Evolutionary conservation across 495 filamentous ascomycete species (phyloP).

Genomic region (Daldinia loculata): DNA sequence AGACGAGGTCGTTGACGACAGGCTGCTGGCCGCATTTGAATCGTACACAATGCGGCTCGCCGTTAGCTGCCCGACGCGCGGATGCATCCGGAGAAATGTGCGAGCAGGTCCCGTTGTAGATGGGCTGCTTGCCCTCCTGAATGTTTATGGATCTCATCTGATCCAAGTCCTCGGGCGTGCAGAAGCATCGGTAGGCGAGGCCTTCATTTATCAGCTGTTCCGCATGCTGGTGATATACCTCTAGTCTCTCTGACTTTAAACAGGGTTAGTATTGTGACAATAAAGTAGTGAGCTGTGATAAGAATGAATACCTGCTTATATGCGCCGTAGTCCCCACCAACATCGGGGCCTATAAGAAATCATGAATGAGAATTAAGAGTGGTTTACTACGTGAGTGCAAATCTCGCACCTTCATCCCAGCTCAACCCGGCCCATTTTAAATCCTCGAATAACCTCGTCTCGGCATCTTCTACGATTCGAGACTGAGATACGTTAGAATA

Average conservation of each 20-base stretch:
- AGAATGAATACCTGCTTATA: conserved; percentile 80
- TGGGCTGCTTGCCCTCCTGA: conserved; percentile 66
- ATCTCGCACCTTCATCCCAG: conserved; percentile 86
- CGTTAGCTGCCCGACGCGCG: conserved; percentile 67
- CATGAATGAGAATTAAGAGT: conserved; percentile 30
- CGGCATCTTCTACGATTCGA: conserved; percentile 72
- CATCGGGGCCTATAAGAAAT: conserved; percentile 69
- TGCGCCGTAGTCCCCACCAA: conserved; percentile 81
- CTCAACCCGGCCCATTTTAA: conserved; percentile 86
- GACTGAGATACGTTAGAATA: conserved; percentile 39
- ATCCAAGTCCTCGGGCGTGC: conserved; percentile 74
- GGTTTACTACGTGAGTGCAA: background rate
- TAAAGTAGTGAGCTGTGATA: background rate
- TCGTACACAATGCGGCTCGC: conserved; percentile 80
- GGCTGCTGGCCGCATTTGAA: conserved; percentile 71
- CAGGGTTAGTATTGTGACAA: conserved; percentile 27
- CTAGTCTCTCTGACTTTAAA: conserved; percentile 77
- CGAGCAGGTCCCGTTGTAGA: conserved; percentile 81
- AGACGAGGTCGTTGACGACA: conserved; percentile 76
- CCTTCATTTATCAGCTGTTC: conserved; percentile 72
- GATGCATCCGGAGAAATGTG: conserved; percentile 72
- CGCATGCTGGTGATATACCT: conserved; percentile 76
- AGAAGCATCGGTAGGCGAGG: conserved; percentile 93
- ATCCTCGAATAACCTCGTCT: conserved; percentile 77
- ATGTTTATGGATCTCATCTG: conserved; percentile 67